phyloP scores from a whole-genome alignment of 2,329 filamentous ascomycete genomes.

The Penicillium hordei region DNA sequence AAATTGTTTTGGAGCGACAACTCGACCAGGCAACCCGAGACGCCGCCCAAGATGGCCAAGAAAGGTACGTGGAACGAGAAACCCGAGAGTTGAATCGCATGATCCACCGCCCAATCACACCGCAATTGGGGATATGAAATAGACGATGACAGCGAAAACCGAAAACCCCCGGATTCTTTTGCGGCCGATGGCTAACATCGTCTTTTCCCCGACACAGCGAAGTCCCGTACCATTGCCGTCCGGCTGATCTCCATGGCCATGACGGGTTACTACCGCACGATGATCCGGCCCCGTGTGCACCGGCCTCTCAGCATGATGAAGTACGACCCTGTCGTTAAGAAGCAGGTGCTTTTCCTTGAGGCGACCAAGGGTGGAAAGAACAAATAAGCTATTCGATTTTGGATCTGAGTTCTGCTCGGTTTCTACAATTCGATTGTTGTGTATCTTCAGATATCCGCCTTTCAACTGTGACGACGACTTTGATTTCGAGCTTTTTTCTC shows the following conservation, averaged over 20 bases:
- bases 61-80: conserved; percentile 11
- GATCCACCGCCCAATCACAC: not conserved
- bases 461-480: not conserved
- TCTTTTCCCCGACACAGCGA: conserved; percentile 55
- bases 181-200: conserved; percentile 10
- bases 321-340: conserved; percentile 96
- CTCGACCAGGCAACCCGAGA: conserved; percentile 13
- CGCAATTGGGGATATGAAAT: not conserved
- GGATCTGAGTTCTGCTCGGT: not conserved
- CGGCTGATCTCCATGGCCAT: conserved; percentile 97
- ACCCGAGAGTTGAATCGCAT: not conserved
- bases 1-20: conserved; percentile 18
- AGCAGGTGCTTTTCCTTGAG: conserved; percentile 94
- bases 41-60: conserved; percentile 26
- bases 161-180: conserved; percentile 4
- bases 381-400: conserved; percentile 30
- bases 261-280: conserved; percentile 96
- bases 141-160: not conserved
- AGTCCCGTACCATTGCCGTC: conserved; percentile 89
- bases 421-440: not conserved
- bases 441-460: not conserved
- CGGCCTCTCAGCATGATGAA: conserved; percentile 95
- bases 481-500: not conserved
- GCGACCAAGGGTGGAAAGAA: conserved; percentile 73
- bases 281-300: conserved; percentile 76